Conservation (phyloP, 805 yeast genomes). For the Jamesozyma hellenica region DNA sequence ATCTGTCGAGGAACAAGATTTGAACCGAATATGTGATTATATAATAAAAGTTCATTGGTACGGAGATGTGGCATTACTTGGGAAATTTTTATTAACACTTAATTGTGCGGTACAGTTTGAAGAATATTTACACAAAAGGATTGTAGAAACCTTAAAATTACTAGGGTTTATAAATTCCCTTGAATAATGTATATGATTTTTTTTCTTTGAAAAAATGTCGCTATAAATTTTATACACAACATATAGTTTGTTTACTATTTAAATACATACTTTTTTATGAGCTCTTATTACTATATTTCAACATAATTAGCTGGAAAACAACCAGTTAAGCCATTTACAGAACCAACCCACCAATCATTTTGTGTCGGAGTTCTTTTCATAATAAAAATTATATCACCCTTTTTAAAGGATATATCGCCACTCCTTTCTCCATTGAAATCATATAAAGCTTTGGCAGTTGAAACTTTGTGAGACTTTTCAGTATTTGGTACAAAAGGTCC, state of each 20-base stretch:
- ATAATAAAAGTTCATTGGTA: slow-evolving; percentile 31
- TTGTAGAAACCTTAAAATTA: slow-evolving; percentile 18
- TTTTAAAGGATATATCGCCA: slow-evolving; percentile 88
- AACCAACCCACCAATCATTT: slow-evolving; percentile 99
- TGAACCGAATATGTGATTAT: slow-evolving; percentile 28
- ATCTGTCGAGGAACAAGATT: slow-evolving; percentile 28
- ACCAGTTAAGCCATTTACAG: slow-evolving; percentile 72
- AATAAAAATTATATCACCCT: slow-evolving; percentile 88
- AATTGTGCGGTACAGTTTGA: slow-evolving; percentile 18
- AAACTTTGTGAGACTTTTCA: background rate
- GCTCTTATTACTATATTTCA: background rate
- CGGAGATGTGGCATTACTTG: slow-evolving; percentile 19
- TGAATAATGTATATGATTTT: background rate
- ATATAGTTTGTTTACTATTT: too few species aligned
- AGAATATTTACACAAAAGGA: slow-evolving; percentile 19
- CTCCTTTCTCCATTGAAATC: slow-evolving; percentile 83
- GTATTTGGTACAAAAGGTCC: too few species aligned
- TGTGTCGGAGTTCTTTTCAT: slow-evolving; percentile 75
- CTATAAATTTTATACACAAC: too few species aligned
- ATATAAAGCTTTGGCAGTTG: slow-evolving; percentile 71
- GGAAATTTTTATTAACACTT: slow-evolving; percentile 15
- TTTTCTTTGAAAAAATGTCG: too few species aligned
- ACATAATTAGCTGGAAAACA: slow-evolving; percentile 97
- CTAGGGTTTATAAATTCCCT: slow-evolving; percentile 15
- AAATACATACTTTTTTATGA: too few species aligned